These are phyloP conservation scores for Dittrichia graveolens DNA, from an alignment of 129 eudicot species.

Conservation along the genomic window DNA sequence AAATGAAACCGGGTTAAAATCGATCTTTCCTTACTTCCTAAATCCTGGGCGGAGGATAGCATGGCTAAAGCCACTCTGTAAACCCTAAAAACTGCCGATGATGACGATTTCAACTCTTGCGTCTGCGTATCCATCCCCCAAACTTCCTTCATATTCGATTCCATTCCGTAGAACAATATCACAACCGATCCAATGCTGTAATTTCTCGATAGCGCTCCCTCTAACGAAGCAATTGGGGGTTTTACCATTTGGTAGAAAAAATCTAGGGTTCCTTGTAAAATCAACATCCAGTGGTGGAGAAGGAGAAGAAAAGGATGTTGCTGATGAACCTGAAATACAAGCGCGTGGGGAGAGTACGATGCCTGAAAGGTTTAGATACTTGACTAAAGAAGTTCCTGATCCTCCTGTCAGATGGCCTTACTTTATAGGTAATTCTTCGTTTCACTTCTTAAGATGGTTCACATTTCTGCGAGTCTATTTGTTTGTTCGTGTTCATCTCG, in stretches of 20 bases:
- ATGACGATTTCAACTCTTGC: slow-evolving; percentile 39
- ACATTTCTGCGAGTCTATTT: neutral
- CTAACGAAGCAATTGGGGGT: slow-evolving; percentile 33
- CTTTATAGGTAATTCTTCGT: slow-evolving; percentile 50
- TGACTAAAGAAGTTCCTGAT: slow-evolving; percentile 61
- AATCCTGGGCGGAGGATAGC: neutral
- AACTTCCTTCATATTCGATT: slow-evolving; percentile 26
- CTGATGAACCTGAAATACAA: slow-evolving; percentile 39
- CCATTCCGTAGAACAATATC: slow-evolving; percentile 18
- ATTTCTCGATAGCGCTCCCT: slow-evolving; percentile 19
- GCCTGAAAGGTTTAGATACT: slow-evolving; percentile 73
- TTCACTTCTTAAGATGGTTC: neutral
- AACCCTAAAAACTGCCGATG: slow-evolving; percentile 31
- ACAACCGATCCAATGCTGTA: slow-evolving; percentile 26
- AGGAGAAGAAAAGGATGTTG: slow-evolving; percentile 16
- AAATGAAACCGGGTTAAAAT: too few species aligned
- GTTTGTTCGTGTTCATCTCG: too few species aligned
- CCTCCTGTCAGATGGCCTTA: slow-evolving; percentile 77
- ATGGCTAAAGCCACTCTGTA: slow-evolving; percentile 35
- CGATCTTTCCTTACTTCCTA: too few species aligned
- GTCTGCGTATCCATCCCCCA: slow-evolving; percentile 35
- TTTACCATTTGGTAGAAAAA: slow-evolving; percentile 20
- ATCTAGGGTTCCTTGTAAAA: slow-evolving; percentile 39
- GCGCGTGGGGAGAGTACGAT: slow-evolving; percentile 57
- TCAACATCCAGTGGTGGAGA: slow-evolving; percentile 38